phyloP scores from a whole-genome alignment of 331 rosid species.

The Rosa hybrid region DNA sequence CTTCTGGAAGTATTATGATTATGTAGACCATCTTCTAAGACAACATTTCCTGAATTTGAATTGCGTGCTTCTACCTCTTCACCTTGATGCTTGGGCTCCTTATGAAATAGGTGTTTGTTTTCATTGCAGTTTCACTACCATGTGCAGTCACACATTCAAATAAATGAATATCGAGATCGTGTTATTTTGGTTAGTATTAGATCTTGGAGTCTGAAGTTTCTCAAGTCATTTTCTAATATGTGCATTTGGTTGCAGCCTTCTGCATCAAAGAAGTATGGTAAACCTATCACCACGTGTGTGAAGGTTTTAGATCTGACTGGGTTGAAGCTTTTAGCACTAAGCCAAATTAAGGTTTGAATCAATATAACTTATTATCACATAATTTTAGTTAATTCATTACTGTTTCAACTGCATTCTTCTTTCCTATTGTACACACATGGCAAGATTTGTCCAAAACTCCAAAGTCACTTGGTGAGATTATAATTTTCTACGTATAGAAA shows the following conservation, averaged over 20 bases:
- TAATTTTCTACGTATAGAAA: too few species aligned
- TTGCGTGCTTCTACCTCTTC: constrained; percentile 9
- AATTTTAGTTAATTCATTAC: too few species aligned
- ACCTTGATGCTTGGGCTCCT: constrained; percentile 10
- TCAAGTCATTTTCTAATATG: constrained; percentile 9
- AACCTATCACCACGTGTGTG: constrained; percentile 68
- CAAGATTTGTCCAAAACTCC: too few species aligned
- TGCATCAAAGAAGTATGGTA: constrained; percentile 73
- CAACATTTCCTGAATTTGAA: not conserved
- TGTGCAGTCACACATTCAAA: constrained; percentile 98
- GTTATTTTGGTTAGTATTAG: constrained; percentile 66
- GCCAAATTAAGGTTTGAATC: constrained; percentile 49
- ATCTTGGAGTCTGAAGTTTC: constrained; percentile 22
- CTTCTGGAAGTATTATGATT: constrained; percentile 61
- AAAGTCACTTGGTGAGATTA: too few species aligned
- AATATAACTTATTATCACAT: too few species aligned
- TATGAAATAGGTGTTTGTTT: not conserved
- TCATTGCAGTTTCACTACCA: constrained; percentile 72
- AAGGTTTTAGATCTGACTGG: constrained; percentile 97
- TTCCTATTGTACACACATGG: too few species aligned
- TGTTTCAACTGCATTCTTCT: too few species aligned
- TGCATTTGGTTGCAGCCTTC: constrained; percentile 62
- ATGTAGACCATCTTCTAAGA: not conserved
- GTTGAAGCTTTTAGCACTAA: constrained; percentile 84
- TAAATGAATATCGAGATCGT: constrained; percentile 87